A percentile compares a stretch with the other conserved stretches of the same genome.
These are phyloP conservation scores for Geranium brycei DNA, from an alignment of 345 rosid species.

Conservation along the genomic window DNA sequence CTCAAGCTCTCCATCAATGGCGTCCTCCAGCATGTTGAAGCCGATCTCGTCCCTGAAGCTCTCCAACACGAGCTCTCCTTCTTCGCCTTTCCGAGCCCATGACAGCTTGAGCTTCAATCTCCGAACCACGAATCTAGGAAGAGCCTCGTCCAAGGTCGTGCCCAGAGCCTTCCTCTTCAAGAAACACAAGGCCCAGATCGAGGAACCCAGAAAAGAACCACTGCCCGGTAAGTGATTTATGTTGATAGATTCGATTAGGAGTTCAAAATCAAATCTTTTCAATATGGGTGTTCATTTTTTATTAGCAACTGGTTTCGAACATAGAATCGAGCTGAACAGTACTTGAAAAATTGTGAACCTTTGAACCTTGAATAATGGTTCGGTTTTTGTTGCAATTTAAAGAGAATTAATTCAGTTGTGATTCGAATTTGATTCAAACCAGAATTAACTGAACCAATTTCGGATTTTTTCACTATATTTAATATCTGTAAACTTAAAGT, in stretches of 20 bases:
- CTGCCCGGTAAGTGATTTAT: constrained; percentile 6
- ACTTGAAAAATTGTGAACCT: too few species aligned
- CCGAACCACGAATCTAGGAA: background rate
- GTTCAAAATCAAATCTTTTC: background rate
- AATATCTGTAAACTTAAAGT: too few species aligned
- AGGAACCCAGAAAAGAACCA: constrained; percentile 7
- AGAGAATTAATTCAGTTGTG: too few species aligned
- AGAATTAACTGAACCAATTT: too few species aligned
- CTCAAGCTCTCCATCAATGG: background rate
- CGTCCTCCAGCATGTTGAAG: background rate
- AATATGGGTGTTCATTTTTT: too few species aligned
- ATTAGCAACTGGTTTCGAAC: too few species aligned
- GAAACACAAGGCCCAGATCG: constrained; percentile 10
- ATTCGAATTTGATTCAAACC: too few species aligned
- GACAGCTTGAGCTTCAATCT: background rate
- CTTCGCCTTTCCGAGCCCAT: background rate
- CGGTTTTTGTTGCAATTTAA: too few species aligned
- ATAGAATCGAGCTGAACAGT: too few species aligned
- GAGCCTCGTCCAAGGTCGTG: background rate
- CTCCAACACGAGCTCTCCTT: background rate
- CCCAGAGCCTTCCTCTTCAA: constrained; percentile 18
- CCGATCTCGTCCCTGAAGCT: background rate
- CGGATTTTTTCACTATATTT: too few species aligned
- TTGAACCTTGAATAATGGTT: too few species aligned
- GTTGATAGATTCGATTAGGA: background rate